A percentile compares a stretch with the other conserved stretches of the same genome.
Conservation (phyloP, 345 rosid genomes). For the Sapria himalayana region DNA sequence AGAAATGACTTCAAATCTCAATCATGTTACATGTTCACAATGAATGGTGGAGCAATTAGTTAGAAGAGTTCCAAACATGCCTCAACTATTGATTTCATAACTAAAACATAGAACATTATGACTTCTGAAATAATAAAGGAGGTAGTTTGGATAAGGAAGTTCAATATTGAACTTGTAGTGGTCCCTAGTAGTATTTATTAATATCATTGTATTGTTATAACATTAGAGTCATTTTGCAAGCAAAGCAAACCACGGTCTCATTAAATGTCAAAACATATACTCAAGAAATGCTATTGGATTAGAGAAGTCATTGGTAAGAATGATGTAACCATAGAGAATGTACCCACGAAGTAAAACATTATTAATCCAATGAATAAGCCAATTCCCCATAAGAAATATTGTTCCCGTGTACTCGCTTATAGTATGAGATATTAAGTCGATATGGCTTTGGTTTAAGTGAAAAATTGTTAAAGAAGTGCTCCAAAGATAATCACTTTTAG, state of each 20-base stretch:
- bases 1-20: not conserved
- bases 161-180: not conserved
- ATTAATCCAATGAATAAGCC: not conserved
- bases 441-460: too few relatives aligned
- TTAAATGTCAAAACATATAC: not conserved
- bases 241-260: not conserved
- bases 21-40: not conserved
- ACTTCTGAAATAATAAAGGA: too few relatives aligned
- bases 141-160: not conserved
- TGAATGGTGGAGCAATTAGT: not conserved
- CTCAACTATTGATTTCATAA: too few relatives aligned
- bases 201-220: not conserved
- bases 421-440: too few relatives aligned
- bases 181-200: not conserved
- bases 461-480: too few relatives aligned
- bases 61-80: not conserved
- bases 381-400: not conserved
- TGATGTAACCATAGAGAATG: not conserved
- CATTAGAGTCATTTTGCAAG: not conserved
- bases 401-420: too few relatives aligned
- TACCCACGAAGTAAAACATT: not conserved
- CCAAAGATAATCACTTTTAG: too few relatives aligned
- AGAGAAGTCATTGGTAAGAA: not conserved
- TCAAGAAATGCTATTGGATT: not conserved
- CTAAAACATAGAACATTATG: too few relatives aligned